Base-by-base conservation (phyloP, 2,329 filamentous ascomycete genomes). In the Harringtonia lauricola region DNA sequence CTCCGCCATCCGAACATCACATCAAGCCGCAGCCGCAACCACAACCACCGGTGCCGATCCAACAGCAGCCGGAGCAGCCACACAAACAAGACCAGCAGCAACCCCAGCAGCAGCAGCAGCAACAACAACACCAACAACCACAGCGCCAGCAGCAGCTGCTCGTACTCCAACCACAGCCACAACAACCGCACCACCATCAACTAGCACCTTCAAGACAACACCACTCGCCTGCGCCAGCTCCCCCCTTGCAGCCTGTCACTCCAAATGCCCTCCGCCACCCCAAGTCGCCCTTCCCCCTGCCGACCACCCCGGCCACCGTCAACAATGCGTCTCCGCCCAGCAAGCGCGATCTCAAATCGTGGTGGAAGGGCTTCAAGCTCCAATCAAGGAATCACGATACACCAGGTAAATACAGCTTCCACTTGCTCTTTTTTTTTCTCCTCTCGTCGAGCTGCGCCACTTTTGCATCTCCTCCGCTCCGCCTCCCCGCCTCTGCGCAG, bases 301-400 rank as follows among this genome's bases (percentile, higher is more conserved):
- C 41, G 19, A 24, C 18, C 29, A 35, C 26, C 26, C 12, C 47
- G 40, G 12, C 46, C 49, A 14, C 39, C 64, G 59, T 56, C 59
- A 63, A 65, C 63, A 56, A 71, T 60, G 59, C 72, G 60, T 87
- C 86, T 35, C 86, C 85, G 44, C 86, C 86, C 26, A 86, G 80
- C 52, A 94, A 84, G 67, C 80, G 86, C 60, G 88, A 95, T 61
- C 71, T 96, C 54, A 84, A 88, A 54, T 94, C 86, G 47, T 98
- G 92, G 92, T 96, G 92, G 92, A 95, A 88, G 65, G 81, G 82
- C 56, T 96, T 98, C 67, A 92, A 92, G 66, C 76, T 84, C 43
- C 69, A 74, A 37, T 64, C 70, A 31, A 77, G 71, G 55, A 69
- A 71, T 46, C 70, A 76, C 44, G 75, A 79, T 2, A 15, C 24